Evolutionary conservation across 768 basidiomycete species (phyloP), one percentile per base, ranked within the genome.

Genomic region (Dacryopinax primogenitus): DNA sequence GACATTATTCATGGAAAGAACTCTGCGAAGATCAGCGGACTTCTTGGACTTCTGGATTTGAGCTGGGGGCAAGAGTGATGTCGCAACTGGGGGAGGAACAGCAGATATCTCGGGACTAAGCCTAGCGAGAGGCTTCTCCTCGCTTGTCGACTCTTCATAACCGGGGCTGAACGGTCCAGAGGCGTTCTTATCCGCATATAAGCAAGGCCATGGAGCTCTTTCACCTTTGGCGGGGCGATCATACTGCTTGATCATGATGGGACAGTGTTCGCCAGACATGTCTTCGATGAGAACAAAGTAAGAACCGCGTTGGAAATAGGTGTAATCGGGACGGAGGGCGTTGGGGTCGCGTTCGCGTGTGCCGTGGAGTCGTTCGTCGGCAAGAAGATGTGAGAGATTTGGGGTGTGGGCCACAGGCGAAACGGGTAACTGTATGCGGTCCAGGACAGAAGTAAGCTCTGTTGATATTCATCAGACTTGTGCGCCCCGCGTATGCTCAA

Each of bases 221-320:
- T 76, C 71, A 62, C 80, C 78, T 62, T 78, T 77, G 18, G 67
- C 36, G 75, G 82, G 70, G 82, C 84, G 65, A 77, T 82, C 66
- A 75, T 95, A 97, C 73, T 98, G 92, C 66, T 90, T 84, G 18
- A 83, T 82, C 63, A 88, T 84, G 68, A 98, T 82, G 1, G 96
- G 90, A 15, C 92, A 86, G 39, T 93, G 78, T 69, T 92, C 86
- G 64, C 86, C 84, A 2, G 81, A 83, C 65, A 92, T 81, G 71
- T 98, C 95, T 73, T 98, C 94, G n/a, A 97, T 83, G 45, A 98
- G 81, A 47, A 97, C 81, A 73, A 92, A 97, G 72, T 82, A 86
- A 63, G 81, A 83, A 41, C 80, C 80, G 41, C 84, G 83, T 18
- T 82, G 76, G 74, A 98, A 98, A 74, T 98, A 99, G 65, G 82